A percentile compares a stretch with the other conserved stretches of the same genome.
phyloP scores from a whole-genome alignment of 208 protist genomes.

The Strigomonas culicis region DNA sequence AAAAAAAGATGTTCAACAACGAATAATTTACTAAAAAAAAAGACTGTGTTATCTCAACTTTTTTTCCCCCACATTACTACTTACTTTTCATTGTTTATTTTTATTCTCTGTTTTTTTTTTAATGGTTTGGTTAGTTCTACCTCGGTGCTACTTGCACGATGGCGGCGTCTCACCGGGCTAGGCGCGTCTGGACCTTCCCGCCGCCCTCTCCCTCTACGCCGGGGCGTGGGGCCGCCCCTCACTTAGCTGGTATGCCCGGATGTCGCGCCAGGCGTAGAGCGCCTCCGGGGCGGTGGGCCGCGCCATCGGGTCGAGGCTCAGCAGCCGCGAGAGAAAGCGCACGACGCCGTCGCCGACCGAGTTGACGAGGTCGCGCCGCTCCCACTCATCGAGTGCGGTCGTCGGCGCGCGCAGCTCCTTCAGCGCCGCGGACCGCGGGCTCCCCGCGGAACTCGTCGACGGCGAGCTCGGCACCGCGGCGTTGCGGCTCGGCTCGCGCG shows the following conservation, averaged over 20 bases:
- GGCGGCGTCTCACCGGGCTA: no score
- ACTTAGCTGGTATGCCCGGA: slow-evolving; percentile 11
- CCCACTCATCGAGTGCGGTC: slow-evolving; percentile 47
- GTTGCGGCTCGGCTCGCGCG: neutral
- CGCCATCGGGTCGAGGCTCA: slow-evolving; percentile 56
- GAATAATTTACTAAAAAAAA: slow-evolving; percentile 12
- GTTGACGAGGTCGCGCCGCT: slow-evolving; percentile 33
- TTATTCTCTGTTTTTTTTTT: slow-evolving; percentile 3
- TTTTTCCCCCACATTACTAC: slow-evolving; percentile 6
- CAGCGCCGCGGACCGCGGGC: neutral
- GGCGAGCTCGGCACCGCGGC: neutral
- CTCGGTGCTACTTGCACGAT: neutral
- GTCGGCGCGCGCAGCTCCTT: slow-evolving; percentile 1
- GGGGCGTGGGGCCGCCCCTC: neutral
- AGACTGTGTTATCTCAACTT: neutral
- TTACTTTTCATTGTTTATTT: slow-evolving; percentile 8
- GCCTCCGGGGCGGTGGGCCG: slow-evolving; percentile 60
- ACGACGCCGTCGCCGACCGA: slow-evolving; percentile 44
- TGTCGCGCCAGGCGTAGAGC: slow-evolving; percentile 46
- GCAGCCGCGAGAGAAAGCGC: slow-evolving; percentile 45
- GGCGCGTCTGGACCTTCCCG: neutral
- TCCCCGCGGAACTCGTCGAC: neutral
- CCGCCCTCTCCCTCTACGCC: no score
- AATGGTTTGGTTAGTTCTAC: neutral
- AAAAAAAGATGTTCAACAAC: neutral